These are phyloP conservation scores for Digitaria exilis DNA, from an alignment of 202 grass and related monocot genomes.

Conservation along the genomic window DNA sequence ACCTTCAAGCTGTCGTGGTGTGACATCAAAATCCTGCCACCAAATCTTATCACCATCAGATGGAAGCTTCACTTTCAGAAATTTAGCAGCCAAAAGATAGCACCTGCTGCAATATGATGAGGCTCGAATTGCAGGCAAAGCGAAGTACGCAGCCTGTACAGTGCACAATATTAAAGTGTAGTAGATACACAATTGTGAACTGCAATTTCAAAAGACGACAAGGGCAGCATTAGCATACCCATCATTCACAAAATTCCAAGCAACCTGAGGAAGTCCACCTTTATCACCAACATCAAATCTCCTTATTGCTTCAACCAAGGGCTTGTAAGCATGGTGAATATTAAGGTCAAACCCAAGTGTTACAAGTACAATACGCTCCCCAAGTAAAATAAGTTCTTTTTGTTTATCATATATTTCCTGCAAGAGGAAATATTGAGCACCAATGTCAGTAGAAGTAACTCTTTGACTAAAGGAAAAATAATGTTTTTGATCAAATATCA, in stretches of 20 bases:
- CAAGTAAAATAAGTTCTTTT: constrained; percentile 90
- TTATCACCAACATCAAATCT: constrained; percentile 79
- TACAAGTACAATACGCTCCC: constrained; percentile 81
- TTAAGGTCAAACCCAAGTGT: constrained; percentile 94
- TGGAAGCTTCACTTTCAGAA: constrained; percentile 97
- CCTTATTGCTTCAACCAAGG: constrained; percentile 96
- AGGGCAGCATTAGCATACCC: constrained; percentile 74
- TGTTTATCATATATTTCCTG: constrained; percentile 98
- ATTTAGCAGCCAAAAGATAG: constrained; percentile 93
- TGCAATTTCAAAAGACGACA: constrained; percentile 37
- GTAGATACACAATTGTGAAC: constrained; percentile 47
- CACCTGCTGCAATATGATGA: constrained; percentile 97
- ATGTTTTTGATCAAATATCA: too few relatives aligned
- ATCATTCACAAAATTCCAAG: constrained; percentile 99
- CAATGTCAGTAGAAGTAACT: not conserved
- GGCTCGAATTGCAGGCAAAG: constrained; percentile 97
- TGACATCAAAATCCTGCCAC: constrained; percentile 97
- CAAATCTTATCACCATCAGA: constrained; percentile 90
- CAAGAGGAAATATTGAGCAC: constrained; percentile 42
- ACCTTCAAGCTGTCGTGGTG: constrained; percentile 95
- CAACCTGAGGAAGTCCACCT: constrained; percentile 88
- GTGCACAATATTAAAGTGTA: constrained; percentile 56
- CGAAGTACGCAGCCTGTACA: constrained; percentile 91
- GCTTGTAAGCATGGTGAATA: constrained; percentile 96
- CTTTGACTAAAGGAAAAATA: too few relatives aligned